These are phyloP conservation scores for Russula vinacea DNA, from an alignment of 768 basidiomycete genomes.

Conservation along the genomic window DNA sequence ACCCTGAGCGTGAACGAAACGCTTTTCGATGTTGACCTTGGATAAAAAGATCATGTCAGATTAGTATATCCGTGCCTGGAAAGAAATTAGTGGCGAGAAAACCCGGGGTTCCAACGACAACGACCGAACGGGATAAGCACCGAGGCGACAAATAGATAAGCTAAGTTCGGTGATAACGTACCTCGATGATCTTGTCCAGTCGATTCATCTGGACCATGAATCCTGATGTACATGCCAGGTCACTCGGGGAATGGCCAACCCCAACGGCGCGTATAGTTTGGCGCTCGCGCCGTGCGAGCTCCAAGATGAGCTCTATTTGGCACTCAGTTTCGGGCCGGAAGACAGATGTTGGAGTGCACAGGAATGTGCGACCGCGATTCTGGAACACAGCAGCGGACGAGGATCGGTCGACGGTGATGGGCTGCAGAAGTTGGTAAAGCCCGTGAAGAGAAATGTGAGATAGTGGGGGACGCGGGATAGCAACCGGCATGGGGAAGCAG, in stretches of 20 bases:
- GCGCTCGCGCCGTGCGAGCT: constrained; percentile 71
- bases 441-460: constrained; percentile 43
- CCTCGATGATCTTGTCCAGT: constrained; percentile 72
- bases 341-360: constrained; percentile 61
- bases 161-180: constrained; percentile 41
- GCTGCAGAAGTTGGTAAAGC: constrained; percentile 53
- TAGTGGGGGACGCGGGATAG: constrained; percentile 33
- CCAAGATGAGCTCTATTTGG: constrained; percentile 72
- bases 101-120: constrained; percentile 15
- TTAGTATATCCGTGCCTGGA: constrained; percentile 22
- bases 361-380: constrained; percentile 87
- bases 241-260: constrained; percentile 90
- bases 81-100: constrained; percentile 12
- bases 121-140: constrained; percentile 1
- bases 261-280: constrained; percentile 78
- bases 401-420: constrained; percentile 49
- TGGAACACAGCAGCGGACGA: constrained; percentile 51
- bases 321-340: constrained; percentile 71
- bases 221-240: constrained; percentile 85
- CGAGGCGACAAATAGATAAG: constrained; percentile 18
- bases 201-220: constrained; percentile 81
- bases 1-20: constrained; percentile 66
- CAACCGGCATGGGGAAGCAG: constrained; percentile 10
- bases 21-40: constrained; percentile 68
- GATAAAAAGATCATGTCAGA: constrained; percentile 25